A percentile compares a stretch with the other conserved stretches of the same genome.
phyloP scores from a whole-genome alignment of 768 basidiomycete genomes.

The Mycena haematopus region DNA sequence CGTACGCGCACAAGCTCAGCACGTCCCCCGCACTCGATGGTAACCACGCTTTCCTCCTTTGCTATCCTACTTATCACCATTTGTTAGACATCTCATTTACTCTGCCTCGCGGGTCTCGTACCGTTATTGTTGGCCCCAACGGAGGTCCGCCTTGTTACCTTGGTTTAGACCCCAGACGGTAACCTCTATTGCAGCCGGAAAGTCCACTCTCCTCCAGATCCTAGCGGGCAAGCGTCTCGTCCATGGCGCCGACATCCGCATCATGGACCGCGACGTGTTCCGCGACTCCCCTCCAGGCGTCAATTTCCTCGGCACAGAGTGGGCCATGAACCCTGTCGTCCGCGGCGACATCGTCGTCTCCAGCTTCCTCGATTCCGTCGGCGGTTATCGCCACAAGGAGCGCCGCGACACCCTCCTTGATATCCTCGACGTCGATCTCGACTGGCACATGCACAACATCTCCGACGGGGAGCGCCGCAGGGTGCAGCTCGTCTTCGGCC shows the following conservation, averaged over 20 bases:
- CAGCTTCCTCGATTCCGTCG: slow-evolving; percentile 96
- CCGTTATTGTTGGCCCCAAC: slow-evolving; percentile 91
- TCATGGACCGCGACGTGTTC: slow-evolving; percentile 89
- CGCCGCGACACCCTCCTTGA: slow-evolving; percentile 85
- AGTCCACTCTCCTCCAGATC: slow-evolving; percentile 95
- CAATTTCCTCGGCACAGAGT: slow-evolving; percentile 71
- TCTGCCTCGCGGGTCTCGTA: slow-evolving; percentile 79
- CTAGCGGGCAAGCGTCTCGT: slow-evolving; percentile 92
- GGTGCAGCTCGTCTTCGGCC: slow-evolving; percentile 94
- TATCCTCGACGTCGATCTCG: slow-evolving; percentile 92
- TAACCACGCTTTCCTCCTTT: too few relatives aligned
- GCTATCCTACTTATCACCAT: too few relatives aligned
- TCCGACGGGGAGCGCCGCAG: slow-evolving; percentile 93
- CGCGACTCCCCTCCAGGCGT: slow-evolving; percentile 82
- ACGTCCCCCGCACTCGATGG: slow-evolving; percentile 58
- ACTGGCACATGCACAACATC: slow-evolving; percentile 93
- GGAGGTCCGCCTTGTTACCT: slow-evolving; percentile 67
- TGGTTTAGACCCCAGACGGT: neutral
- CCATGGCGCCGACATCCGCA: slow-evolving; percentile 62
- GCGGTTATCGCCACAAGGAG: slow-evolving; percentile 92
- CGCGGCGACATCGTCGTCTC: slow-evolving; percentile 90
- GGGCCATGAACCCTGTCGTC: slow-evolving; percentile 98
- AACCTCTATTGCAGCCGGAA: slow-evolving; percentile 65
- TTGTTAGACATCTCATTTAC: slow-evolving; percentile 58
- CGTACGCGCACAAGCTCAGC: slow-evolving; percentile 58